Evolutionary conservation across 23 red algal genomes (phyloP), one percentile per base, ranked within the genome.

Genomic region (Gracilaria vermiculophylla): DNA sequence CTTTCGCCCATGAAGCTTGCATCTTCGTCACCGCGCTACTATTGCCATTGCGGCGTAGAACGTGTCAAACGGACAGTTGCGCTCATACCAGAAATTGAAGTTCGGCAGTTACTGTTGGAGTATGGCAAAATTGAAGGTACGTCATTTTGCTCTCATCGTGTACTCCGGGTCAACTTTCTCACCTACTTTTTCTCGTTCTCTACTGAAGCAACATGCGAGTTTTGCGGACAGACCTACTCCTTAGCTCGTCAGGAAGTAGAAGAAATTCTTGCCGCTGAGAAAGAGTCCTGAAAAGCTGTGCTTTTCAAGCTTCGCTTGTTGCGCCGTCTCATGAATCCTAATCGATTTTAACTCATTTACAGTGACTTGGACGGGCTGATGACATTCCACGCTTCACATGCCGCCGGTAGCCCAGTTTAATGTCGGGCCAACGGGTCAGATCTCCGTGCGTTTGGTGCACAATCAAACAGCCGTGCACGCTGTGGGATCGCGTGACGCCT

Each of bases 11-110:
- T 93, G 78, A 78, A 85, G 49, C 45, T 97, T 24, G 89, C 82
- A 41, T 43, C 41, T 4, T 69, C 61, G 8, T 73, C 54, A 16
- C 94, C 94, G 15, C 79, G 80, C 9, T 97, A 92, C 53, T 78
- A 32, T 35, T 97, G 94, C 49, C 76, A 58, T 16, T 97, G 94
- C 43, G 72, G 79, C n/a, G 29, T 83, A 44, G 94, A 97, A 6
- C 77, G 94, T 5, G 94, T 97, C 9, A 83, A 90, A 72, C 49
- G 94, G 69, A 97, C 94, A 12, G 94, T 97, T 5, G 87, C 71
- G 8, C 83, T 97, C 44, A 53, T 97, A 19, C 75, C 76, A 29
- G 73, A 83, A 73, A 47, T 21, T 29, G 94, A 97, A 55, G 48
- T 92, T 23, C 58, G 86, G 4, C 64, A 78, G 41, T 32, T 97